These are phyloP conservation scores for Hypholoma fasciculare DNA, from an alignment of 768 basidiomycete genomes.

Conservation along the genomic window DNA sequence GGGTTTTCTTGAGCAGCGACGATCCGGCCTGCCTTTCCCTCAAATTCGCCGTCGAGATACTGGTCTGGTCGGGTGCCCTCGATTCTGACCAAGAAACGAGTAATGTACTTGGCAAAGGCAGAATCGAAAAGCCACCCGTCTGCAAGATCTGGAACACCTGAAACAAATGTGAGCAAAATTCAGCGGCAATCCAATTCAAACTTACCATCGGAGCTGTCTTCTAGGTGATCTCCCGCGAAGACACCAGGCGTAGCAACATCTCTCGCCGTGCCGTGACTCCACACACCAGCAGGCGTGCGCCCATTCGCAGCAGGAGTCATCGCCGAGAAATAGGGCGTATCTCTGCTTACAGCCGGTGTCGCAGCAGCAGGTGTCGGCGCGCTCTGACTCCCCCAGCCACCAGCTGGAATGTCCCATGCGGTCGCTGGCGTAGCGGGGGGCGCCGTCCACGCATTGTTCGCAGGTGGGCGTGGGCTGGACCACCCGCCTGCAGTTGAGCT, in stretches of 20 bases:
- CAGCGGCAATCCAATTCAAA: neutral
- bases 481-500: conserved; percentile 24
- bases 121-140: conserved; percentile 43
- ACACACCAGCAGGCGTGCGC: conserved; percentile 28
- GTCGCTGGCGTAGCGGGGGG: neutral
- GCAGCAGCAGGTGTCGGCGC: conserved; percentile 55
- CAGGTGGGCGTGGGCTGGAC: conserved; percentile 10
- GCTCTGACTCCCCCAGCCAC: conserved; percentile 22
- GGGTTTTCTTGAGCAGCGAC: conserved; percentile 31
- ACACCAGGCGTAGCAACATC: conserved; percentile 39
- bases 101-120: conserved; percentile 24
- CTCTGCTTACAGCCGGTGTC: conserved; percentile 38
- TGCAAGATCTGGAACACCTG: conserved; percentile 28
- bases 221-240: conserved; percentile 6
- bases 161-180: neutral
- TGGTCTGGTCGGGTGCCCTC: conserved; percentile 31
- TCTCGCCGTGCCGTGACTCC: conserved; percentile 13
- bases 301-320: conserved; percentile 37
- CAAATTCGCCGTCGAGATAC: conserved; percentile 38
- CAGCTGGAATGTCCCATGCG: neutral
- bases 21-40: conserved; percentile 29
- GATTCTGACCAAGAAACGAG: conserved; percentile 40
- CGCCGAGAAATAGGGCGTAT: conserved; percentile 34
- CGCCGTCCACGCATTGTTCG: conserved; percentile 4
- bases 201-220: conserved; percentile 13